Evolutionary conservation across 2,329 filamentous ascomycete genomes (phyloP).

Genomic region (Pestalotiopsis sp.): DNA sequence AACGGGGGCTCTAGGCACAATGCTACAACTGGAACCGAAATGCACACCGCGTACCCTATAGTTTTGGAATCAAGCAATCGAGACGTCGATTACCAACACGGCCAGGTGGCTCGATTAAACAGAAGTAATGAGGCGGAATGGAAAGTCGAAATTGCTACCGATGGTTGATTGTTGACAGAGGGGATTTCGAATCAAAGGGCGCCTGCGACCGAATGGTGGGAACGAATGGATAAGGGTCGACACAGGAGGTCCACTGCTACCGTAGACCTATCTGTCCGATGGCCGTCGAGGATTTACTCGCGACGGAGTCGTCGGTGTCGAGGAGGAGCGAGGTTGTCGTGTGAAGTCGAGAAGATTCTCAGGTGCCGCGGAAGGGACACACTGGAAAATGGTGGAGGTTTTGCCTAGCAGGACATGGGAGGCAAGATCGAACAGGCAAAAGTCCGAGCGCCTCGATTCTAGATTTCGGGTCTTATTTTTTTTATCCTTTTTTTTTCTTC

Average conservation of each 20-base stretch:
- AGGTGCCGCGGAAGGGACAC: slow-evolving; percentile 24
- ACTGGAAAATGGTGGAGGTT: slow-evolving; percentile 17
- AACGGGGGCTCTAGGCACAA: neutral
- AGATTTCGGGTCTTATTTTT: neutral
- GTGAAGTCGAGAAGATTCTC: slow-evolving; percentile 21
- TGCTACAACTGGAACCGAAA: neutral
- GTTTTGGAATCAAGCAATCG: neutral
- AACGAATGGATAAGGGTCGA: slow-evolving; percentile 40
- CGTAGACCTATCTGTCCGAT: slow-evolving; percentile 33
- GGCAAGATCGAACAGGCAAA: slow-evolving; percentile 3
- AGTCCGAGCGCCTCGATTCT: slow-evolving; percentile 4
- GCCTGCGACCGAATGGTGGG: slow-evolving; percentile 54
- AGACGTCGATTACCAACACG: neutral
- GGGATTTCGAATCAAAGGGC: slow-evolving; percentile 49
- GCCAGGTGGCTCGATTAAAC: slow-evolving; percentile 17
- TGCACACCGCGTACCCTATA: slow-evolving; percentile 1
- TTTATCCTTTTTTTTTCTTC: neutral
- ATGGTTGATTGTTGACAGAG: neutral
- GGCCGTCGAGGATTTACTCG: slow-evolving; percentile 25
- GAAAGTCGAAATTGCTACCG: neutral
- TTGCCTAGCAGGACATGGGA: slow-evolving; percentile 16
- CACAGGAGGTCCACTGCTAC: slow-evolving; percentile 48
- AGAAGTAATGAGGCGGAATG: slow-evolving; percentile 28
- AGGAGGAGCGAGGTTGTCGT: slow-evolving; percentile 7
- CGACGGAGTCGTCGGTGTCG: slow-evolving; percentile 21